Evolutionary conservation across 148 eudicot genomes (phyloP), one percentile per base, ranked within the genome.

Genomic region (Chenopodium album): DNA sequence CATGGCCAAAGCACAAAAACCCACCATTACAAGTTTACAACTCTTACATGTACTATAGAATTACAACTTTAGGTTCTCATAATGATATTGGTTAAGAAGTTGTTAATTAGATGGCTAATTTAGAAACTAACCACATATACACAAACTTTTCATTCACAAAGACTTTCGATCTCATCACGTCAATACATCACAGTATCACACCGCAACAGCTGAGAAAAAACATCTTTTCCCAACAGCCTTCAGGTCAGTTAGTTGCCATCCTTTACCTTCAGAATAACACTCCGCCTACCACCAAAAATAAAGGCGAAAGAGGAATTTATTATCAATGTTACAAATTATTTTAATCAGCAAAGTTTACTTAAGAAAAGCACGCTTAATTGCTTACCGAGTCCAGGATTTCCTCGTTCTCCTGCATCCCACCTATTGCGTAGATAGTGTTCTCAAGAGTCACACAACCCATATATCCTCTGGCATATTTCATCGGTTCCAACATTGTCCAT

Each of bases 171-270:
- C 6, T 29, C 47, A 47, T 56, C 52, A 64, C 10, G 7, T 17
- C 50, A 52, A 14, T 10, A 31, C 41, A 74, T 14, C 44, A 32
- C 34, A 32, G 34, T 32, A 50, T 73, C 76, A 74, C 76, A 74
- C 73, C 6, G 79, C 89, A 56, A 92, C 52, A 1, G 95, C 90
- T 1, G 94, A 88, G 78, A 91, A 89, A 80, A 82, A 89, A 64
- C 91, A 84, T 86, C 94, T 85, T 82, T 86, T 91, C 64, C 98
- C 93, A 22, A 91, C 56, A 16, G 90, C 82, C 79, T 81, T 86
- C 78, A 73, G 26, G 77, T 85, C 77, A 0, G 88, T 80, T 31
- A 90, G 72, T 81, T 88, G 82, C 98, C 97, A 95, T 48, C 95
- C 89, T 20, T 79, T 26, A 41, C 90, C 90, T 70, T 93, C 97